Percentiles rank a stretch among this genome's conserved stretches.
phyloP scores from a whole-genome alignment of 2,329 filamentous ascomycete genomes.

The Alternaria brassicae region DNA sequence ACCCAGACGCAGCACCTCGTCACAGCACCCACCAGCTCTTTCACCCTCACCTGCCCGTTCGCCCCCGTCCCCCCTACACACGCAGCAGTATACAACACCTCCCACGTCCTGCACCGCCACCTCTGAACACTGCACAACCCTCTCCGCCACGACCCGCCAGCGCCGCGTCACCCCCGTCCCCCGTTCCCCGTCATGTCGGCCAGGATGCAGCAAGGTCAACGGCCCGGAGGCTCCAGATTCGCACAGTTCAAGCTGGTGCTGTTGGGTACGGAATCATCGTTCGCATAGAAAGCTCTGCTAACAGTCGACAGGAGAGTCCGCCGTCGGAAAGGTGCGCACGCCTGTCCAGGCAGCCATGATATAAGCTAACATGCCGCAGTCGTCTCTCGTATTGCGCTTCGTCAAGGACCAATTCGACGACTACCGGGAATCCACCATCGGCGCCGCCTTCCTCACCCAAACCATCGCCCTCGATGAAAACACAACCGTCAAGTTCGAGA shows the following conservation, averaged over 20 bases:
- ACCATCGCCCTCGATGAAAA: slow-evolving; percentile 98
- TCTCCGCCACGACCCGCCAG: slow-evolving; percentile 19
- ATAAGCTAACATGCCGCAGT: slow-evolving; percentile 63
- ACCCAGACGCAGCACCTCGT: slow-evolving; percentile 22
- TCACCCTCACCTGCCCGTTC: slow-evolving; percentile 15
- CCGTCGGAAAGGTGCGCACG: slow-evolving; percentile 87
- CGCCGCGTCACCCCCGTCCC: slow-evolving; percentile 38
- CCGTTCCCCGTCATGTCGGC: slow-evolving; percentile 82
- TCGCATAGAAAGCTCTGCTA: slow-evolving; percentile 17
- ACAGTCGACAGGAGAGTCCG: slow-evolving; percentile 81
- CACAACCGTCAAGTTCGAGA: slow-evolving; percentile 99
- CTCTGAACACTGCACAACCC: background rate
- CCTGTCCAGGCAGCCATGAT: slow-evolving; percentile 35
- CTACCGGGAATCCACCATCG: slow-evolving; percentile 97
- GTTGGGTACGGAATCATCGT: slow-evolving; percentile 71
- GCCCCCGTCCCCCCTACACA: background rate
- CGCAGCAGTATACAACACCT: too few relatives aligned
- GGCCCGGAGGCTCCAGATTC: slow-evolving; percentile 75
- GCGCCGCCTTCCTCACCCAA: slow-evolving; percentile 97
- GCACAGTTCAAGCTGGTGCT: slow-evolving; percentile 99
- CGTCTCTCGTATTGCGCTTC: slow-evolving; percentile 95
- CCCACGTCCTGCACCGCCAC: too few relatives aligned
- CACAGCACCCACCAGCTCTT: slow-evolving; percentile 21
- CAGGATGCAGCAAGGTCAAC: slow-evolving; percentile 75
- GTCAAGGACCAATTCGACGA: slow-evolving; percentile 99